Evolutionary conservation across 495 filamentous ascomycete genomes (phyloP), one percentile per base, ranked within the genome.

Genomic region (Hamigera avellanea): DNA sequence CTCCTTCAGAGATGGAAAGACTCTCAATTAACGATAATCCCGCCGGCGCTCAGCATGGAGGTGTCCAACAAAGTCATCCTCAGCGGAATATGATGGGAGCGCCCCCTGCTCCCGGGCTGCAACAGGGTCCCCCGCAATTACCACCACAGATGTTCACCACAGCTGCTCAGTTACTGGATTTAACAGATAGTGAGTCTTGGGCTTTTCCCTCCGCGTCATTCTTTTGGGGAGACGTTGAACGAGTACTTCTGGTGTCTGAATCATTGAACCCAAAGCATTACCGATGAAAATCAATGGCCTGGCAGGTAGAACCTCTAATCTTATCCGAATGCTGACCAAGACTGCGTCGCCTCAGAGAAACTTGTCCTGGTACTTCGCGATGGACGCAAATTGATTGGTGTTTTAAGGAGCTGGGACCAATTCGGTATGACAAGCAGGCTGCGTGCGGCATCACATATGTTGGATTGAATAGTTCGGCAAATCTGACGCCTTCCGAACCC

Each of bases 361-460:
- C 75, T 98, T 23, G 71, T 94, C 50, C 69, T 96, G 30, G 74
- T 86, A 8, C 70, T 98, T 36, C 78, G 91, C 37, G 91, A 98
- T 59, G 91, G 93, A 26, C 75, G 88, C 40, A 95, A 95, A 61
- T 65, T 95, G 42, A 83, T 91, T 35, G 91, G 91, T 14, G 84
- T 96, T 8, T 61, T 98, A 48, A 69, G 91, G 45, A 94, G 86
- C 51, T 98, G 93, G 88, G 91, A 98, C 62, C 91, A 98, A 57
- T 95, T 94, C 53, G 87, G 87, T 91, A 79, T 47, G 70, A 46
- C 19, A 26, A 33, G 14, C 14, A 33, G 5, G 5, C 27, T 32
- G 13, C 30, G 30, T 5, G 21, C 21, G 9, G 21, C 21, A 34
- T 33, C 30, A 36, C 40, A 16, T 12, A 23, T 28, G 21, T 36